Evolutionary conservation across 2,329 filamentous ascomycete genomes (phyloP), one percentile per base, ranked within the genome.

Genomic region (Sphaceloma murrayae): DNA sequence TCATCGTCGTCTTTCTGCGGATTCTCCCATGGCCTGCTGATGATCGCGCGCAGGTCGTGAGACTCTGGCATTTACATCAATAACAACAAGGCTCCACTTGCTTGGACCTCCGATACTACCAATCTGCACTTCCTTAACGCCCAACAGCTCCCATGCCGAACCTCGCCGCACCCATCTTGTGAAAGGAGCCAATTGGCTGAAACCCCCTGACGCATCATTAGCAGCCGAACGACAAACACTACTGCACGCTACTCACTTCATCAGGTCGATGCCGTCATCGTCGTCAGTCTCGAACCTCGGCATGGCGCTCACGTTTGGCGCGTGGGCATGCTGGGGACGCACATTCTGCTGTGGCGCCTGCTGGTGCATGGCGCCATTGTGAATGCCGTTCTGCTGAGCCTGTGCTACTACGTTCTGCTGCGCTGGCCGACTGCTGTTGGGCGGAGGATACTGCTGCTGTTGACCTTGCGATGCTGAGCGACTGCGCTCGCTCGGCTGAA

Each of bases 131-230:
- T 11, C 14, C 7, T 26, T 34, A 45, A 4, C 42, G 21, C 9
- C 42, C 42, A 8, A 38, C 33, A 33, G 43, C 47, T n/a, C 49
- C 49, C 45, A 51, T 48, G 18, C 47, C 47, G 26, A 51, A 49
- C 27, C 49, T 46, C 9, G 47, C 47, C 18, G 49, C 47, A 29
- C 47, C 47, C 14, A 51, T 51, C 49, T 61, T 58, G 47, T 70
- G 67, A 51, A 67, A 70, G 2, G 62, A 61, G 19, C 67, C 67
- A 39, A 70, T 70, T 24, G 66, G 66, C 49, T 69, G 66, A 55
- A 70, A 70, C 17, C 67, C 67, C 58, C 67, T 70, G 48, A 17
- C 24, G 13, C 6, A 24, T 29, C 38, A 49, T 49, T 40, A 31
- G 46, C 29, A 17, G 32, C 11, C n/a, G 3, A 2, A 26, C n/a